These are phyloP conservation scores for Leccinum huronense DNA, from an alignment of 1,284 basidiomycete genomes.

Conservation along the genomic window DNA sequence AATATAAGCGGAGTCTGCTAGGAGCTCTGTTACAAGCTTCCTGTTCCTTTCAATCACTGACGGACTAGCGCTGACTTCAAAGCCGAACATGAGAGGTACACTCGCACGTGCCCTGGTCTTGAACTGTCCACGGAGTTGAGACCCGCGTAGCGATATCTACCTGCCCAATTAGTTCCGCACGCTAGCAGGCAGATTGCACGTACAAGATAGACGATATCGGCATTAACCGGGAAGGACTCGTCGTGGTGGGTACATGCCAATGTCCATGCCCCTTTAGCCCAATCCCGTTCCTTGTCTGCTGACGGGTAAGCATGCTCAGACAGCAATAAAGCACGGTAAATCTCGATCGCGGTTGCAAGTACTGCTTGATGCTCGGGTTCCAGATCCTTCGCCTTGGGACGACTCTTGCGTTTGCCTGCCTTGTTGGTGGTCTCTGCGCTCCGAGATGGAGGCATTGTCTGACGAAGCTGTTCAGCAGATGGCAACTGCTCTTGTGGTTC, in stretches of 20 bases:
- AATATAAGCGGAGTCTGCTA: not conserved
- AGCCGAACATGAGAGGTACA: not conserved
- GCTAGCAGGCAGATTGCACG: not conserved
- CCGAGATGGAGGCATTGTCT: not conserved
- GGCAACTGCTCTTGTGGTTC: not conserved
- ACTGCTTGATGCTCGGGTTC: not conserved
- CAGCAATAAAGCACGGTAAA: not conserved
- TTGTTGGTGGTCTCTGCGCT: not conserved
- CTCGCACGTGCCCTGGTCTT: not conserved
- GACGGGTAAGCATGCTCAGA: not conserved
- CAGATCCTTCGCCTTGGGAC: not conserved
- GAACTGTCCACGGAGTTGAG: not conserved
- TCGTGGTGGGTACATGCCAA: not conserved
- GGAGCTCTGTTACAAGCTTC: not conserved
- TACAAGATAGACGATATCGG: not conserved
- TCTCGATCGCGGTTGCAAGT: not conserved
- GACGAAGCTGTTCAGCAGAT: not conserved
- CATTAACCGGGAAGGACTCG: not conserved
- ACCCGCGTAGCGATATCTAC: not conserved
- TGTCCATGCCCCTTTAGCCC: slow-evolving; percentile 1
- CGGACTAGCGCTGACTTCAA: not conserved
- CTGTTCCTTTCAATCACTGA: not conserved
- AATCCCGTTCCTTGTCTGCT: not conserved
- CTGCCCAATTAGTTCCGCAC: not conserved
- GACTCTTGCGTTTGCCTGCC: not conserved